These are phyloP conservation scores for Mortierella sp. DNA, from an alignment of 371 early-diverging fungal species.

Conservation along the genomic window DNA sequence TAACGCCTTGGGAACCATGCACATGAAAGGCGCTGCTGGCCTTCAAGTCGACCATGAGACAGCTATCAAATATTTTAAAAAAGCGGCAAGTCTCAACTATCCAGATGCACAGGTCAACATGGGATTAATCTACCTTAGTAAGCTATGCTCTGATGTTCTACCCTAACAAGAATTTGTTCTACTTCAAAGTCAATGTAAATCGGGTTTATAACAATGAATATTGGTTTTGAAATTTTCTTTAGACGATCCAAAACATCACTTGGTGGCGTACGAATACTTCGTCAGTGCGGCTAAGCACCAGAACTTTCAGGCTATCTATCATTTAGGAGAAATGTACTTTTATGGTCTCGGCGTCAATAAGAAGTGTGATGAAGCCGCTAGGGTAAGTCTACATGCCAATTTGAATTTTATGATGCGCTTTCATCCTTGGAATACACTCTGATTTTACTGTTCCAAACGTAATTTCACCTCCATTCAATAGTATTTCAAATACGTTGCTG, in stretches of 20 bases:
- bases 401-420: background rate
- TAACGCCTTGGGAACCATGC: conserved; percentile 88
- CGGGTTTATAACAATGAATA: no score
- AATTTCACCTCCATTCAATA: conserved; percentile 28
- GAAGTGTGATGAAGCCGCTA: conserved; percentile 68
- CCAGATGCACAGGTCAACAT: conserved; percentile 73
- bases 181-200: no score
- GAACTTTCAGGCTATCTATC: conserved; percentile 81
- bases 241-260: conserved; percentile 30
- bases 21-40: conserved; percentile 71
- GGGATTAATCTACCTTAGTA: conserved; percentile 48
- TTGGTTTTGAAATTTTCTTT: background rate
- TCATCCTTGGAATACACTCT: background rate
- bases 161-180: background rate
- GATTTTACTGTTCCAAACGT: background rate
- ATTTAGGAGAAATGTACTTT: conserved; percentile 76
- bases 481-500: conserved; percentile 86
- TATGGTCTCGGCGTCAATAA: conserved; percentile 58
- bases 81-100: conserved; percentile 71
- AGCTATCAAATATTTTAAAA: conserved; percentile 70
- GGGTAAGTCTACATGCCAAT: conserved; percentile 57
- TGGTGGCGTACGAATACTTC: conserved; percentile 45
- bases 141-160: conserved; percentile 30
- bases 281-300: conserved; percentile 70
- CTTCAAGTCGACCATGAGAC: conserved; percentile 58